Evolutionary conservation across 495 filamentous ascomycete species (phyloP), one percentile per base, ranked within the genome.

Genomic region (Penicillium argentinense): DNA sequence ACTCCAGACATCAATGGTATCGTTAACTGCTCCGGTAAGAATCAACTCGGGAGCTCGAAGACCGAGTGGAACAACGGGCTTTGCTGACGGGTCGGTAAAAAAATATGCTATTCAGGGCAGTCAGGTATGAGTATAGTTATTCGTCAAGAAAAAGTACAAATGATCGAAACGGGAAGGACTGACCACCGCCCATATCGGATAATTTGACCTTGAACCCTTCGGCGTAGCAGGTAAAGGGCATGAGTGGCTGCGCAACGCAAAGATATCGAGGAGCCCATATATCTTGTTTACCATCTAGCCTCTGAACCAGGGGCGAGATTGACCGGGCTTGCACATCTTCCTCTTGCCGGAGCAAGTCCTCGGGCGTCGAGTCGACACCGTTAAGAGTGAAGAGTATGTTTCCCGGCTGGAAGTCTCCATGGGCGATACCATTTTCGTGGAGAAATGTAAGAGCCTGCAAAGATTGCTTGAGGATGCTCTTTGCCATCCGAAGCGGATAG

Each of bases 321-420:
- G 38, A 49, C 16, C 9, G 29, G 28, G 29, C 42, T 49, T 53
- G 46, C 13, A 59, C 38, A 30, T 56, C 39, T 45, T 57, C 39
- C 49, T 62, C 61, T 33, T 57, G 51, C 39, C 24, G 36, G 36
- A 58, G 54, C 32, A 30, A 19, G 9, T 57, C 36, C 45, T 58
- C 54, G 3, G 39, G 28, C 0, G 18, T 44, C 17, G 40, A 54
- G 45, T 51, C 24, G 22, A 69, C 26, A 51, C 65, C 34, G 16
- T 42, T 39, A 37, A 63, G 46, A 36, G 49, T 17, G 45, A 74
- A 70, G 33, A 71, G 53, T 19, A 74, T 60, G 44, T 77, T 77
- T 30, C 70, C 72, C 13, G 63, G 67, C 42, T 73, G 69, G 29
- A 75, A 58, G 45, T 73, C 73, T 47, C 72, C 69, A 56, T 77